phyloP scores from a whole-genome alignment of 768 basidiomycete genomes.

The Cubamyces sp. region DNA sequence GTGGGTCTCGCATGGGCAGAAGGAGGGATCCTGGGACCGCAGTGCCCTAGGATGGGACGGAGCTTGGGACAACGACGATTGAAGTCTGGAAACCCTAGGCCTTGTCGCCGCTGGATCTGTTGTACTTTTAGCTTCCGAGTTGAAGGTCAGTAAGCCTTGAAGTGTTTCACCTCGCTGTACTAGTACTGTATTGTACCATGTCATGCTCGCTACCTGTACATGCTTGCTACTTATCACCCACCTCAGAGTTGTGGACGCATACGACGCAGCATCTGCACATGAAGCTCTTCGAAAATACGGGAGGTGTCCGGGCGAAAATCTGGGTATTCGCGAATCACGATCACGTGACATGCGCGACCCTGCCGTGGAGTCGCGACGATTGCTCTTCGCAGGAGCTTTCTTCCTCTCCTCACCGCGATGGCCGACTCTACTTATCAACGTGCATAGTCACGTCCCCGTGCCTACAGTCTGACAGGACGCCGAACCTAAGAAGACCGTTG shows the following conservation, averaged over 20 bases:
- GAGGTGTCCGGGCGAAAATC: not conserved
- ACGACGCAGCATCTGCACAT: not conserved
- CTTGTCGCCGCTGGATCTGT: not conserved
- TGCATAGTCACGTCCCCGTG: not conserved
- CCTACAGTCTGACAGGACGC: constrained; percentile 28
- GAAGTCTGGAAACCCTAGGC: not conserved
- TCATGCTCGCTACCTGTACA: no score
- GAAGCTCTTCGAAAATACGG: not conserved
- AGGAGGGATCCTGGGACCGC: constrained; percentile 54
- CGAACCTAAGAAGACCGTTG: constrained; percentile 29
- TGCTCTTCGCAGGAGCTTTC: not conserved
- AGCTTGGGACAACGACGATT: constrained; percentile 51
- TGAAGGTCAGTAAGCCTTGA: no score
- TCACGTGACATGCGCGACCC: constrained; percentile 2
- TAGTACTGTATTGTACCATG: no score
- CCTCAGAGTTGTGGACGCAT: no score
- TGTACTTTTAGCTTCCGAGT: not conserved
- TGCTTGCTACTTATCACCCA: no score
- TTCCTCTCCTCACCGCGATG: no score
- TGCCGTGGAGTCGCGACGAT: not conserved
- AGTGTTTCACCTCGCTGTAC: no score
- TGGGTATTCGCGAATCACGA: not conserved
- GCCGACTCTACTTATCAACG: no score
- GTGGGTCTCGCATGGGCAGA: constrained; percentile 58
- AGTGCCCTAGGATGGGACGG: constrained; percentile 65